A percentile compares a stretch with the other conserved stretches of the same genome.
phyloP scores from a whole-genome alignment of 805 yeast genomes.

The Tetrapisispora pingtungensis region DNA sequence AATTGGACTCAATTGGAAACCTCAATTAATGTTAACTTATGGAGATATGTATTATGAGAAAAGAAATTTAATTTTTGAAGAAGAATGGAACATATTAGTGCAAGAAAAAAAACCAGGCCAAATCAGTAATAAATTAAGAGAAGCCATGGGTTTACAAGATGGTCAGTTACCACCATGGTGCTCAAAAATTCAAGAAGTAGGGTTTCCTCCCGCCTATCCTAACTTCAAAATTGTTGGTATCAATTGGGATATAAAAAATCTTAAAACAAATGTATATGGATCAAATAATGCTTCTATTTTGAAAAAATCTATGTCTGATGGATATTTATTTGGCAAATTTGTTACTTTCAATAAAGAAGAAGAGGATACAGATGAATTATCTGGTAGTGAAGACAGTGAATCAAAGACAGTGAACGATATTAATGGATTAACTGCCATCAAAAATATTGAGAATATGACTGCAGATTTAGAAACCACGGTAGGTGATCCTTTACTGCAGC shows the following conservation, averaged over 20 bases:
- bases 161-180: slow-evolving; percentile 73
- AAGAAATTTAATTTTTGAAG: slow-evolving; percentile 43
- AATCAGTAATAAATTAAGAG: slow-evolving; percentile 48
- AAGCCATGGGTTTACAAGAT: slow-evolving; percentile 59
- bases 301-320: slow-evolving; percentile 1
- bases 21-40: slow-evolving; percentile 44
- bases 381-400: too few species aligned
- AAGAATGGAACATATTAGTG: slow-evolving; percentile 25
- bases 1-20: slow-evolving; percentile 54
- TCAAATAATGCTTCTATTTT: slow-evolving; percentile 11
- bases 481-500: too few species aligned
- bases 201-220: slow-evolving; percentile 79
- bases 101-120: slow-evolving; percentile 53
- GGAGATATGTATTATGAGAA: slow-evolving; percentile 83
- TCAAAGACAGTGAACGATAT: too few species aligned
- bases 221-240: slow-evolving; percentile 48
- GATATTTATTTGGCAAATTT: slow-evolving; percentile 25
- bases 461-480: too few species aligned
- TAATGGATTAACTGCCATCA: too few species aligned
- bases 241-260: slow-evolving; percentile 34
- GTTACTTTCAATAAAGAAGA: slow-evolving; percentile 4
- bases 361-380: too few species aligned
- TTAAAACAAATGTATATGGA: slow-evolving; percentile 30
- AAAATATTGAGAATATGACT: too few species aligned
- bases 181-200: slow-evolving; percentile 51